phyloP scores from a whole-genome alignment of 345 rosid genomes.

The thale cress (Arabidopsis thaliana) region TAIR10.1 NC_003070.9:2537501-2538000 shows the following conservation, averaged over 20 bases:
- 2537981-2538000: too few species aligned
- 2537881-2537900: not conserved
- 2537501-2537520: conserved; percentile 2
- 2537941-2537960: too few species aligned
- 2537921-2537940: not conserved
- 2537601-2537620: conserved; percentile 47
- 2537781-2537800: conserved; percentile 18
- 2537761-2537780: not conserved
- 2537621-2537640: conserved; percentile 64
- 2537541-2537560: conserved; percentile 92
- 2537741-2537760: conserved; percentile 27
- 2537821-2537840: not conserved
- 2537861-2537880: not conserved
- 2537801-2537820: not conserved
- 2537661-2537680: conserved; percentile 65
- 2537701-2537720: conserved; percentile 51
- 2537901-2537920: conserved; percentile 1
- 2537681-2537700: conserved; percentile 47
- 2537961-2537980: too few species aligned
- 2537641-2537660: conserved; percentile 47
- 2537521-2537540: conserved; percentile 83
- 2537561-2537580: conserved; percentile 98
- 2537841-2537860: conserved; percentile 7
- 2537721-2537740: not conserved
- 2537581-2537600: conserved; percentile 81